Percentiles rank a stretch among this genome's conserved stretches.
phyloP scores from a whole-genome alignment of 2,329 filamentous ascomycete genomes.

The Dactylellina haptotyla region DNA sequence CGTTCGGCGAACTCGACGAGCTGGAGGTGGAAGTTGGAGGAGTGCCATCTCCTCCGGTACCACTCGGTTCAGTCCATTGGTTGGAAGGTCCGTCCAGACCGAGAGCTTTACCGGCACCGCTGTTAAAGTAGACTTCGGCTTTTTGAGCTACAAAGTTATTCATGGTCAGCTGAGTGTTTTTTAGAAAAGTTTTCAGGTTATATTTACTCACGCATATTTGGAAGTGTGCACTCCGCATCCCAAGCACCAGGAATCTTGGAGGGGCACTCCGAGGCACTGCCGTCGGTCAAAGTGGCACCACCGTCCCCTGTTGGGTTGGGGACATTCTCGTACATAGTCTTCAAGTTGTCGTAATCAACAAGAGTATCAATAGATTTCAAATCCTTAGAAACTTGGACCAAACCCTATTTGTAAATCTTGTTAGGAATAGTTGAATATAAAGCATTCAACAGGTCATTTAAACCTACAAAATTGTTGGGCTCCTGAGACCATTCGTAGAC shows the following conservation, averaged over 20 bases:
- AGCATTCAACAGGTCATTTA: background rate
- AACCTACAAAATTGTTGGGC: constrained; percentile 74
- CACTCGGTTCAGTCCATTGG: constrained; percentile 35
- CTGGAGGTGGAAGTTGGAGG: constrained; percentile 23
- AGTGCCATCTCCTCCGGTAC: background rate
- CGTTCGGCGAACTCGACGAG: constrained; percentile 20
- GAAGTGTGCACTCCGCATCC: constrained; percentile 57
- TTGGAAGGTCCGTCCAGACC: constrained; percentile 49
- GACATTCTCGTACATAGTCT: constrained; percentile 63
- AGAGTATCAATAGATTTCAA: constrained; percentile 62
- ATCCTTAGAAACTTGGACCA: constrained; percentile 55
- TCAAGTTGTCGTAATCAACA: constrained; percentile 65
- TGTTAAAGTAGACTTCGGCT: constrained; percentile 23
- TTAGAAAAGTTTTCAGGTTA: background rate
- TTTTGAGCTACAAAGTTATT: constrained; percentile 24
- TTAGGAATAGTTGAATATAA: background rate
- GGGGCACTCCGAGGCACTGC: constrained; percentile 32
- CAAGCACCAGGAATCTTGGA: constrained; percentile 47
- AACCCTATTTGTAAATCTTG: constrained; percentile 32
- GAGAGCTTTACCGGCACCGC: constrained; percentile 38
- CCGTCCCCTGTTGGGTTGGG: constrained; percentile 66
- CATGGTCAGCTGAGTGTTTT: constrained; percentile 10
- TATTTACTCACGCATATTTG: constrained; percentile 49
- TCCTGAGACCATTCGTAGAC: constrained; percentile 95
- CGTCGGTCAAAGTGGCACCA: constrained; percentile 59